phyloP scores from a whole-genome alignment of 306 rosid species.

The Dalbergia cultrata region DNA sequence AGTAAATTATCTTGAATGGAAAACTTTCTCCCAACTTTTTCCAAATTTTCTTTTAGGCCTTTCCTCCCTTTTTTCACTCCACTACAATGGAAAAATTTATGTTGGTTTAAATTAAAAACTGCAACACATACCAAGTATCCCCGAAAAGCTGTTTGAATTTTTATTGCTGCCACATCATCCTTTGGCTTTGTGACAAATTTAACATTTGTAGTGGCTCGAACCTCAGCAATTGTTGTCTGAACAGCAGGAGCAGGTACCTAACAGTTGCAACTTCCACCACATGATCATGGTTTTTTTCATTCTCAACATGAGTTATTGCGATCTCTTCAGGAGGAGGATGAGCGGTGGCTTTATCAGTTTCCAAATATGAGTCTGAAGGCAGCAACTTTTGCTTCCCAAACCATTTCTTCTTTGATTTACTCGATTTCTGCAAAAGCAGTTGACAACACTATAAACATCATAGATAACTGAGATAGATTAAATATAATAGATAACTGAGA shows the following conservation, averaged over 20 bases:
- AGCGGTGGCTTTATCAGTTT: slow-evolving; percentile 57
- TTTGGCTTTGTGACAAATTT: slow-evolving; percentile 65
- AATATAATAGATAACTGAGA: not conserved
- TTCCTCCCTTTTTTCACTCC: slow-evolving; percentile 65
- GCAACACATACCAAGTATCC: slow-evolving; percentile 81
- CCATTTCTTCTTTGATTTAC: slow-evolving; percentile 94
- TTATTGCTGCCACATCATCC: slow-evolving; percentile 87
- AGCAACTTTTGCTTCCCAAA: slow-evolving; percentile 82
- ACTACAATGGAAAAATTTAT: slow-evolving; percentile 33
- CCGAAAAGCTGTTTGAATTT: slow-evolving; percentile 92
- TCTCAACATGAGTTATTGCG: slow-evolving; percentile 57
- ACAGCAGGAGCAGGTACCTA: slow-evolving; percentile 49
- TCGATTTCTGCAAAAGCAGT: slow-evolving; percentile 61
- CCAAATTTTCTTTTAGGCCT: slow-evolving; percentile 24
- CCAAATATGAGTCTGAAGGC: slow-evolving; percentile 56
- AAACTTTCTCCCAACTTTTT: slow-evolving; percentile 42
- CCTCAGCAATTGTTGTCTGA: slow-evolving; percentile 54
- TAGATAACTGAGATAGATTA: not conserved
- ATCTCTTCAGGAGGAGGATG: slow-evolving; percentile 70
- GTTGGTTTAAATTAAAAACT: not conserved
- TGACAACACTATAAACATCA: slow-evolving; percentile 29
- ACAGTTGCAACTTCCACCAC: slow-evolving; percentile 56
- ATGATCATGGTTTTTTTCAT: slow-evolving; percentile 57
- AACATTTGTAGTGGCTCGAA: slow-evolving; percentile 45
- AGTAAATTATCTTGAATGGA: slow-evolving; percentile 42